Base-by-base conservation (phyloP, 352 stramenopile species). In the Globisporangium sylvaticum region DNA sequence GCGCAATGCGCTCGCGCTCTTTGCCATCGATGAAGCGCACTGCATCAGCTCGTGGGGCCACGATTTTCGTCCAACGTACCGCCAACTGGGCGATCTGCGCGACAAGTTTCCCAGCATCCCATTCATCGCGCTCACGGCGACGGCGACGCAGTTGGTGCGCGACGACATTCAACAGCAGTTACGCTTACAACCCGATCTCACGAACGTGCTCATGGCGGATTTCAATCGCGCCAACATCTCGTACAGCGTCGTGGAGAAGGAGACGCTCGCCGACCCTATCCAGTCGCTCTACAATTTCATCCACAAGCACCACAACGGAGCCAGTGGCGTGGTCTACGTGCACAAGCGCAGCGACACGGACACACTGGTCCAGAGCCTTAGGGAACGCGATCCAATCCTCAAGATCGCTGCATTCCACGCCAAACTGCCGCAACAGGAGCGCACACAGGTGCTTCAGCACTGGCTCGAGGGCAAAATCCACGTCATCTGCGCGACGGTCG, bases 401-500 rank as follows among this genome's bases (percentile, higher is more conserved):
- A 69, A 62, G 22, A 53, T 80, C 31, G 79, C 78, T 24, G 74
- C 79, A 15, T 88, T 88, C 32, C 78, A 90, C 37, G 78, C 78
- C 4, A 90, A 88, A 56, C 69, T 90, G 0, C 68, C 78, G 2
- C 68, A 71, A 22, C 42, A 73, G 2, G 39, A 84, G 58, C 78
- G 81, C 10, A 72, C 80, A 53, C 55, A 66, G 12, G 78, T 80
- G 32, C 72, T 89, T 24, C 66, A 80, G 15, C 55, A 73, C 31
- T 92, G 84, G 84, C 58, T 87, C 15, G 44, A 34, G 3, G 82
- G 81, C 0, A 25, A 80, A 0, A 57, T 90, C 27, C 65, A 87
- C 64, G 87, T 98, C 10, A 87, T 98, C 12, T 96, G 95, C 18
- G 92, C 91, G 24, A 98, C 92, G 9, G 96, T 98, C 64, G 91